phyloP scores from a whole-genome alignment of 495 filamentous ascomycete species.

The Opeltia flavorubescens region DNA sequence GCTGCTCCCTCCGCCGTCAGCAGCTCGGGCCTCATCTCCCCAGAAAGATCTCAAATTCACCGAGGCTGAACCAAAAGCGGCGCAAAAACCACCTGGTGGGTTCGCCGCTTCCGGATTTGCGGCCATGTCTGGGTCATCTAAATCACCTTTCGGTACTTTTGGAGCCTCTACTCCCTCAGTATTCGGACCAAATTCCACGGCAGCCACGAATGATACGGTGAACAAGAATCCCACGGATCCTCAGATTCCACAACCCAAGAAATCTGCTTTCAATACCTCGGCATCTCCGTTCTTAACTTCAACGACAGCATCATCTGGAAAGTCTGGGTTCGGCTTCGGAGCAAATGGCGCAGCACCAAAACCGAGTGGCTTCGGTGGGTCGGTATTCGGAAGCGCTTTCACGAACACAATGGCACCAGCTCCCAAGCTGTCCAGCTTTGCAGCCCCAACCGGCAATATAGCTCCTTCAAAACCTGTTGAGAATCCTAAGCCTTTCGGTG shows the following conservation, averaged over 20 bases:
- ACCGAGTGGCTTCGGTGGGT: constrained; percentile 23
- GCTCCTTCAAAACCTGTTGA: constrained; percentile 38
- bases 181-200: constrained; percentile 3
- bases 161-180: constrained; percentile 22
- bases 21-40: constrained; percentile 6
- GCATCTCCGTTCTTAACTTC: background rate
- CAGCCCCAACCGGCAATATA: constrained; percentile 41
- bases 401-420: constrained; percentile 37
- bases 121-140: constrained; percentile 36
- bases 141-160: constrained; percentile 43
- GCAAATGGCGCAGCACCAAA: constrained; percentile 16
- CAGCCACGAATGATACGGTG: background rate
- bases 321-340: constrained; percentile 20
- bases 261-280: background rate
- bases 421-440: constrained; percentile 50
- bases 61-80: constrained; percentile 16
- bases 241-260: too few relatives aligned
- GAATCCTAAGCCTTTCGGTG: constrained; percentile 56
- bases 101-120: constrained; percentile 40
- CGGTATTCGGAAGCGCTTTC: constrained; percentile 38
- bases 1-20: too few relatives aligned
- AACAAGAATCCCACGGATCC: background rate
- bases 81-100: background rate
- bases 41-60: constrained; percentile 15
- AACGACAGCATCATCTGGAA: constrained; percentile 20